A percentile compares a stretch with the other conserved stretches of the same genome.
These are phyloP conservation scores for Ampelomyces quisqualis DNA, from an alignment of 2,329 filamentous ascomycete genomes.

Conservation along the genomic window DNA sequence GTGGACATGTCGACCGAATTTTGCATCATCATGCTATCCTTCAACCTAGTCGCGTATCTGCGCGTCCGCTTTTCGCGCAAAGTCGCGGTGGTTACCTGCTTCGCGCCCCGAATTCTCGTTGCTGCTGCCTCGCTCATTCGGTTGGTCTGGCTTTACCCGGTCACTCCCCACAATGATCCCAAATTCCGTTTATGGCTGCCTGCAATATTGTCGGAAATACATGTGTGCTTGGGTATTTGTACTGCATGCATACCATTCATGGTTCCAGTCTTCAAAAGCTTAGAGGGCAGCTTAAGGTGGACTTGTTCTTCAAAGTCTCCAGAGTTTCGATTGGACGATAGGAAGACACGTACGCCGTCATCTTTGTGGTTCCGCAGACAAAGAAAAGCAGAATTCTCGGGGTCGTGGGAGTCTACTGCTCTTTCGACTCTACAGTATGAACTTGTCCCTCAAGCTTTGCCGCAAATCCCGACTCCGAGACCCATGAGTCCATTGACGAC, in stretches of 20 bases:
- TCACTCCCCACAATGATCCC: conserved; percentile 27
- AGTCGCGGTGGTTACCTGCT: conserved; percentile 33
- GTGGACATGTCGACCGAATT: conserved; percentile 37
- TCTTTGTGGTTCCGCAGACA: conserved; percentile 17
- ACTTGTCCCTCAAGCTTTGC: conserved; percentile 23
- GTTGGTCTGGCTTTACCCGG: conserved; percentile 34
- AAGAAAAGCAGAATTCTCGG: conserved; percentile 10
- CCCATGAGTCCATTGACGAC: conserved; percentile 24
- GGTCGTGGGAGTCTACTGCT: too few species aligned
- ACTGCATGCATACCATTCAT: conserved; percentile 41
- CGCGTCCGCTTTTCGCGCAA: conserved; percentile 28
- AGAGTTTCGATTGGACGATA: conserved; percentile 9
- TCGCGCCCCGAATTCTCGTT: conserved; percentile 34
- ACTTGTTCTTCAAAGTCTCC: conserved; percentile 14
- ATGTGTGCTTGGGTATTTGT: conserved; percentile 32
- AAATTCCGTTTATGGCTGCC: conserved; percentile 34
- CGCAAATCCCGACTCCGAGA: conserved; percentile 19
- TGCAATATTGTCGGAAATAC: conserved; percentile 29
- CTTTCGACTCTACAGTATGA: conserved; percentile 18
- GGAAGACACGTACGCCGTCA: conserved; percentile 6
- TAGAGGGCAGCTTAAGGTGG: conserved; percentile 20
- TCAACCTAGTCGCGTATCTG: conserved; percentile 34
- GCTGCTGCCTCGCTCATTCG: conserved; percentile 29
- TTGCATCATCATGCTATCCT: conserved; percentile 33
- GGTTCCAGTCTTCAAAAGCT: conserved; percentile 30